Conservation (phyloP, 2,329 filamentous ascomycete genomes). For the Colletotrichum tropicale region DNA sequence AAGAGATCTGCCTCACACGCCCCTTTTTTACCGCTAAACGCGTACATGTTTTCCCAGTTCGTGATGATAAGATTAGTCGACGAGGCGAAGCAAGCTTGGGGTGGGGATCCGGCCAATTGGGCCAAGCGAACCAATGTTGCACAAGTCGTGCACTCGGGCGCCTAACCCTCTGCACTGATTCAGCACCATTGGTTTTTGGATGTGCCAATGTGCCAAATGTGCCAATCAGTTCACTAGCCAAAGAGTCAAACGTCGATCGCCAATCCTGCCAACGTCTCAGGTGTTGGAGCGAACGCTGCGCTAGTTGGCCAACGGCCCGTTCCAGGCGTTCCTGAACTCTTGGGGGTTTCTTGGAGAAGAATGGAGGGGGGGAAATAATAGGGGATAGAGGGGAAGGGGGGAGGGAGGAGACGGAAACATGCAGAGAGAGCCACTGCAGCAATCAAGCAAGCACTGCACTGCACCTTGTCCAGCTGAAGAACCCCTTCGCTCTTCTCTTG, state of each 20-base stretch:
- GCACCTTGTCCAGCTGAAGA: background rate
- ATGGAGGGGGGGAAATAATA: background rate
- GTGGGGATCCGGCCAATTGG: background rate
- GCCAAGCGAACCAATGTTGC: background rate
- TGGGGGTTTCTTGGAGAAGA: background rate
- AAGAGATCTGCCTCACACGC: background rate
- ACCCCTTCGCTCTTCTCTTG: background rate
- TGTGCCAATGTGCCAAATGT: background rate
- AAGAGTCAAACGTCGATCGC: background rate
- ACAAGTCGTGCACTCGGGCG: background rate
- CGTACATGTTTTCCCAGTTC: background rate
- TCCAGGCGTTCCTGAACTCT: background rate
- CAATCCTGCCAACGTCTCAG: background rate
- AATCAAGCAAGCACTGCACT: background rate
- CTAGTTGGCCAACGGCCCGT: background rate
- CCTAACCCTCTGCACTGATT: background rate
- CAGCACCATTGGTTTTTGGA: background rate
- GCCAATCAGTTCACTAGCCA: background rate
- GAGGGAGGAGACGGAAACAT: background rate
- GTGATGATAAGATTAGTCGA: background rate
- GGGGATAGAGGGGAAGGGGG: background rate
- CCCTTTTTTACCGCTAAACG: background rate
- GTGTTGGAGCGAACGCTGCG: background rate
- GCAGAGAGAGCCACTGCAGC: background rate
- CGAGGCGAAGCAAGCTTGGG: constrained; percentile 4